A percentile compares a stretch with the other conserved stretches of the same genome.
These are phyloP conservation scores for Elsinoe perseae DNA, from an alignment of 2,329 filamentous ascomycete genomes.

Conservation along the genomic window DNA sequence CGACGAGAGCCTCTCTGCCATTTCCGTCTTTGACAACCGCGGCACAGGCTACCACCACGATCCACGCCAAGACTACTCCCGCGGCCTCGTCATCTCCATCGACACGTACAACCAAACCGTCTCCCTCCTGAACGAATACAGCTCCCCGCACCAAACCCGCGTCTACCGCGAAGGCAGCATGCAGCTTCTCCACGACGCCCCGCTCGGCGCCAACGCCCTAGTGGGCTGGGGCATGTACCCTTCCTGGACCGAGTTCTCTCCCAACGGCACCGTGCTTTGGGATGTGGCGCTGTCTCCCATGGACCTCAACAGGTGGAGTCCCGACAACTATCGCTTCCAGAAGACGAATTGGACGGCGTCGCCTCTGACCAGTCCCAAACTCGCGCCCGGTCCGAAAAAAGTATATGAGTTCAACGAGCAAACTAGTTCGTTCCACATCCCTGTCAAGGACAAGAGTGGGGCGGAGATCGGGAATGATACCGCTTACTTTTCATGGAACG, in stretches of 20 bases:
- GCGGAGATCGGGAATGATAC: slow-evolving; percentile 14
- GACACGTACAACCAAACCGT: slow-evolving; percentile 26
- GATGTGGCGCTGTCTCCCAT: slow-evolving; percentile 40
- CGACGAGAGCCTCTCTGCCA: slow-evolving; percentile 14
- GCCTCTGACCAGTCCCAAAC: slow-evolving; percentile 15
- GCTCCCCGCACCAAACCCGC: slow-evolving; percentile 29
- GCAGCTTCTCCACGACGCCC: slow-evolving; percentile 42
- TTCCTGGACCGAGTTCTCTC: slow-evolving; percentile 34
- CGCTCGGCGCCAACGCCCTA: slow-evolving; percentile 39
- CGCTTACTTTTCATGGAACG: slow-evolving; percentile 20
- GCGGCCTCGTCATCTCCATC: slow-evolving; percentile 19
- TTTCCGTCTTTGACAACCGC: slow-evolving; percentile 23
- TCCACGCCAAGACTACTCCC: slow-evolving; percentile 13
- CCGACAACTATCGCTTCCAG: slow-evolving; percentile 44
- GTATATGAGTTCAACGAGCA: not conserved
- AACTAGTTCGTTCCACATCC: slow-evolving; percentile 1
- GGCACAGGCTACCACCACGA: slow-evolving; percentile 18
- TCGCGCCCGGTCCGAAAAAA: slow-evolving; percentile 12
- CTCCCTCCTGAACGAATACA: slow-evolving; percentile 24
- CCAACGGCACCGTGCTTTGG: slow-evolving; percentile 45
- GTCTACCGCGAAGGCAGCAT: slow-evolving; percentile 45
- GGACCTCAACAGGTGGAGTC: slow-evolving; percentile 19
- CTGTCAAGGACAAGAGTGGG: not conserved
- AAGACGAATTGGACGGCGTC: slow-evolving; percentile 27
- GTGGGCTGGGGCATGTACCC: slow-evolving; percentile 46